These are phyloP conservation scores for Metschnikowia vanudenii DNA, from an alignment of 805 yeast genomes.

Conservation along the genomic window DNA sequence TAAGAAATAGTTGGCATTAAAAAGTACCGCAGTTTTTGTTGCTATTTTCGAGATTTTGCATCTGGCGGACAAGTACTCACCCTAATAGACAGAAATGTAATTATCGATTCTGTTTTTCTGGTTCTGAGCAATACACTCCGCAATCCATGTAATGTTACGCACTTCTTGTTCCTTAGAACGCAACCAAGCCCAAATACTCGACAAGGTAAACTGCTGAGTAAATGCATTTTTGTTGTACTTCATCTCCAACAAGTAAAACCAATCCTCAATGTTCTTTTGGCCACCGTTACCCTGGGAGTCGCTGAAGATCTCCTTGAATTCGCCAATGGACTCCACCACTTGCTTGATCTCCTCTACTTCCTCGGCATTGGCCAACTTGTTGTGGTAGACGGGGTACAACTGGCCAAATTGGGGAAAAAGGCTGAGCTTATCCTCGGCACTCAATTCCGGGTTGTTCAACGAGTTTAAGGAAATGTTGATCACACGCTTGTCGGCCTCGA, in stretches of 20 bases:
- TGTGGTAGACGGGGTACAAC: constrained; percentile 68
- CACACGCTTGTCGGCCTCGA: constrained; percentile 94
- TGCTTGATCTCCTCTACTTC: constrained; percentile 81
- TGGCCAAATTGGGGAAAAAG: constrained; percentile 83
- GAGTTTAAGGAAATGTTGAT: constrained; percentile 91
- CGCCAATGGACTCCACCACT: constrained; percentile 62
- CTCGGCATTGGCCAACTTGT: constrained; percentile 69
- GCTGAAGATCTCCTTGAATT: constrained; percentile 57
- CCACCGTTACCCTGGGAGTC: constrained; percentile 34
- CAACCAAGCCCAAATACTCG: constrained; percentile 95
- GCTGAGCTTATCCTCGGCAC: constrained; percentile 65
- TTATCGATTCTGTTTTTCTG: constrained; percentile 92
- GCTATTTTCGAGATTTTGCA: too few species aligned
- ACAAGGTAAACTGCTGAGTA: constrained; percentile 91
- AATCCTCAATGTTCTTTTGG: constrained; percentile 81
- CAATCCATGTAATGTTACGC: constrained; percentile 98
- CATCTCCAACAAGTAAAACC: constrained; percentile 91
- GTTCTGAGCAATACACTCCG: constrained; percentile 98
- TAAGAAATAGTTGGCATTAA: too few species aligned
- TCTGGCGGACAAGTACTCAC: too few species aligned
- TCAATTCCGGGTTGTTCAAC: constrained; percentile 69
- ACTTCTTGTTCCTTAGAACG: constrained; percentile 95
- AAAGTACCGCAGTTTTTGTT: too few species aligned
- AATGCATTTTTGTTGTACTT: constrained; percentile 87
- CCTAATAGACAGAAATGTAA: constrained; percentile 85